Percentiles rank a stretch among this genome's conserved stretches.
These are phyloP conservation scores for Hymenoscyphus fraxineus DNA, from an alignment of 2,329 filamentous ascomycete genomes.

Conservation along the genomic window DNA sequence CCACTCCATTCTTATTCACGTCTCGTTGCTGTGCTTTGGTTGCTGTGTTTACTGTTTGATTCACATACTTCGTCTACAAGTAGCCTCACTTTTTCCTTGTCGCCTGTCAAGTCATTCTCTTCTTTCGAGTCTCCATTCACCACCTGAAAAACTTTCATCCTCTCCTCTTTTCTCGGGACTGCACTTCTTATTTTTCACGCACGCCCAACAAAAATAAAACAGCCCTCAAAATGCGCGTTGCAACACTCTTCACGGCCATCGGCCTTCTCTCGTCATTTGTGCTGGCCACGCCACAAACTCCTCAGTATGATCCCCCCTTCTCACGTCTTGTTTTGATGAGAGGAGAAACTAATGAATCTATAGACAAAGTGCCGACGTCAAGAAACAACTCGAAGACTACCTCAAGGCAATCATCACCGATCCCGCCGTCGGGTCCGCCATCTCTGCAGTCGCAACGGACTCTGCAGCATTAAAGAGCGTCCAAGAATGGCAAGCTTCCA, in stretches of 20 bases:
- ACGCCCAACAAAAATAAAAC: neutral
- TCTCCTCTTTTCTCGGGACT: neutral
- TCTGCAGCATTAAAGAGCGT: neutral
- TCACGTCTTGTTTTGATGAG: too few relatives aligned
- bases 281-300: neutral
- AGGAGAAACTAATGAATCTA: neutral
- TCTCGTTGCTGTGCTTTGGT: neutral
- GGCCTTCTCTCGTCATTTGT: conserved; percentile 4
- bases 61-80: neutral
- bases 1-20: neutral
- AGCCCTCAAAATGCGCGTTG: conserved; percentile 2
- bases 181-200: neutral
- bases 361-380: neutral
- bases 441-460: neutral
- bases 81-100: neutral
- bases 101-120: neutral
- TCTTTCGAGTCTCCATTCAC: neutral
- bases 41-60: neutral
- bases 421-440: neutral
- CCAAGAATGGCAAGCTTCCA: neutral
- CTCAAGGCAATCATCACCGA: neutral
- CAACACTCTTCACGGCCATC: neutral
- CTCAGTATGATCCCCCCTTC: neutral
- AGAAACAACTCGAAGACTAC: neutral
- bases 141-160: neutral